These are phyloP conservation scores for Vitis hybrid DNA, from an alignment of 177 flowering plant species.

Conservation along the genomic window DNA sequence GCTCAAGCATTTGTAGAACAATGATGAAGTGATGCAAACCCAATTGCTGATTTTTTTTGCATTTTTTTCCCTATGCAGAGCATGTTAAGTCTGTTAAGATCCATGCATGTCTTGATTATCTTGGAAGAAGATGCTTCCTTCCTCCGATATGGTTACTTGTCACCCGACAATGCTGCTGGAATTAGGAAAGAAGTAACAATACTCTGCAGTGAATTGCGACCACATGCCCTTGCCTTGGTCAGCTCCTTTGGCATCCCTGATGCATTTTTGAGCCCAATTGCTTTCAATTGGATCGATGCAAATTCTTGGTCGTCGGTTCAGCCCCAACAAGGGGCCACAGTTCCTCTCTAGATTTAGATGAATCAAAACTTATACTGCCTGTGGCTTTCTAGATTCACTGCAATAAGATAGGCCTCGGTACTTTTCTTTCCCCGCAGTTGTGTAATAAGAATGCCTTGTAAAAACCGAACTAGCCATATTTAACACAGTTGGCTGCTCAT, in stretches of 20 bases:
- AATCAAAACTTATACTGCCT: not conserved
- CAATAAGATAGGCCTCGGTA: not conserved
- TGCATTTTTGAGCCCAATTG: constrained; percentile 81
- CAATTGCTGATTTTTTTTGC: not conserved
- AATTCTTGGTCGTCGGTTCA: constrained; percentile 77
- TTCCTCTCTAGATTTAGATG: not conserved
- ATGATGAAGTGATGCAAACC: too few relatives aligned
- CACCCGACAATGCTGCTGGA: constrained; percentile 59
- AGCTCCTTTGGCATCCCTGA: constrained; percentile 94
- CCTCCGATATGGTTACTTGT: constrained; percentile 79
- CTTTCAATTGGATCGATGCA: constrained; percentile 87
- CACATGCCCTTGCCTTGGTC: constrained; percentile 84
- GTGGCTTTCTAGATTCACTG: not conserved
- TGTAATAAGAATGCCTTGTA: not conserved
- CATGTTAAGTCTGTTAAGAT: constrained; percentile 64
- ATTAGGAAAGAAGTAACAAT: constrained; percentile 76
- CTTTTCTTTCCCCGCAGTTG: not conserved
- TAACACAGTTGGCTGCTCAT: too few relatives aligned
- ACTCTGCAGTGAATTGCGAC: constrained; percentile 77
- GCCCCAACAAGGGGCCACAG: constrained; percentile 14
- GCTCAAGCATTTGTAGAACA: too few relatives aligned
- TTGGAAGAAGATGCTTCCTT: constrained; percentile 91
- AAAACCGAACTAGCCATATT: not conserved
- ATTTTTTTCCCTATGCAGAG: constrained; percentile 40
- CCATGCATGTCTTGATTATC: constrained; percentile 65